Conservation (phyloP, 305 asterid genomes). For the Fraxinus ornus region DNA sequence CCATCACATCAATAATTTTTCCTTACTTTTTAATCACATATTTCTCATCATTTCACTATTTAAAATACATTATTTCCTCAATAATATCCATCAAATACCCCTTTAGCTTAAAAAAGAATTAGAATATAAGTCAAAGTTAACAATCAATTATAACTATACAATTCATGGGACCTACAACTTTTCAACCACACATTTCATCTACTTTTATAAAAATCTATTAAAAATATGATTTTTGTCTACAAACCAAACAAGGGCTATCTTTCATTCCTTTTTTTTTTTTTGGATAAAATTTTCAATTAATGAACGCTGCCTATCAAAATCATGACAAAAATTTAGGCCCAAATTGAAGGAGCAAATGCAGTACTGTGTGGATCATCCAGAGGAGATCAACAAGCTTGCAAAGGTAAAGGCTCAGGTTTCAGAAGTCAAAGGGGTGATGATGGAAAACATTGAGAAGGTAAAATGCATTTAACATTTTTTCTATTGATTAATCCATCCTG, state of each 20-base stretch:
- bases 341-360: slow-evolving; percentile 88
- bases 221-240: background rate
- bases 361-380: slow-evolving; percentile 83
- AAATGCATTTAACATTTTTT: background rate
- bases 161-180: background rate
- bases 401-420: slow-evolving; percentile 92
- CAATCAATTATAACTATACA: no score
- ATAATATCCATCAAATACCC: no score
- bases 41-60: no score
- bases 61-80: no score
- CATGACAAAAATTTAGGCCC: slow-evolving; percentile 41
- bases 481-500: background rate
- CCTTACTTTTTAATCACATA: no score
- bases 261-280: background rate
- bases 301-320: background rate
- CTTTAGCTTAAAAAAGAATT: background rate
- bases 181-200: background rate
- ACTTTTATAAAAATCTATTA: background rate
- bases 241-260: background rate
- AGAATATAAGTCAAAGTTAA: background rate
- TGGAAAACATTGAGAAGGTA: slow-evolving; percentile 91
- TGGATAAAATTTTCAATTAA: slow-evolving; percentile 6
- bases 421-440: slow-evolving; percentile 91
- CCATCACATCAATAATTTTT: no score
- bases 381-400: slow-evolving; percentile 71